Base-by-base conservation (phyloP, 2,329 filamentous ascomycete genomes). In the Chaetomiaceae sp. region DNA sequence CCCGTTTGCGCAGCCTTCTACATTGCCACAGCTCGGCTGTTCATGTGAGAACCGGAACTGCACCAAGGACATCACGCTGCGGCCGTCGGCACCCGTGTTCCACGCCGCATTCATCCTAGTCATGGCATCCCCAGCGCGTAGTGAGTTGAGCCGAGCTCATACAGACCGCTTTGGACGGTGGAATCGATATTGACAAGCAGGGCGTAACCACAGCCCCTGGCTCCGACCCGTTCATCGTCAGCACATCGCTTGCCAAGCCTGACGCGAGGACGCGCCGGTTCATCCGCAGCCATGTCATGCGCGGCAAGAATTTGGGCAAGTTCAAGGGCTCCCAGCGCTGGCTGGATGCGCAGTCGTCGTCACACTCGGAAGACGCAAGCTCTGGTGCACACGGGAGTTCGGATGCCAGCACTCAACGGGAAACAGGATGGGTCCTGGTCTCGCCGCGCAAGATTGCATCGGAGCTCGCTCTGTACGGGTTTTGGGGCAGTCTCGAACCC, bases 241-340 rank as follows among this genome's bases (percentile, higher is more conserved):
- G 12, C 15, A 48, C 45, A 5, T 44, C 46, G 0, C 41, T 44
- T n/a, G 41, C 35, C 33, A 56, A 59, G 43, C 55, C 57, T 41
- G 37, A 49, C 32, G 12, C 34, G 3, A 27, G 39, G 7, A 59
- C 56, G 3, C 57, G 57, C 39, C 55, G 51, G 39, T 38, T 54
- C 14, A 61, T 61, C 32, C 58, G 59, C 33, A 58, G 59, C 47
- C 56, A 61, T 58, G 58, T 59, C 9, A 61, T 61, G 59, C 56
- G 57, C 12, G 58, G 56, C 3, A 60, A 59, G 39, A 61, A 61
- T 24, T 54, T 47, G 12, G 51, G 58, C 42, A 47, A 47, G 39
- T 38, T 12, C 22, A 38, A 32, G 42, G 38, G 27, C 43, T 47
- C 33, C 32, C 45, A 20, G 17, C 12, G 17, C 10, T 20, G 11